These are phyloP conservation scores for Canavalia gladiata DNA, from an alignment of 306 rosid species.

Conservation along the genomic window DNA sequence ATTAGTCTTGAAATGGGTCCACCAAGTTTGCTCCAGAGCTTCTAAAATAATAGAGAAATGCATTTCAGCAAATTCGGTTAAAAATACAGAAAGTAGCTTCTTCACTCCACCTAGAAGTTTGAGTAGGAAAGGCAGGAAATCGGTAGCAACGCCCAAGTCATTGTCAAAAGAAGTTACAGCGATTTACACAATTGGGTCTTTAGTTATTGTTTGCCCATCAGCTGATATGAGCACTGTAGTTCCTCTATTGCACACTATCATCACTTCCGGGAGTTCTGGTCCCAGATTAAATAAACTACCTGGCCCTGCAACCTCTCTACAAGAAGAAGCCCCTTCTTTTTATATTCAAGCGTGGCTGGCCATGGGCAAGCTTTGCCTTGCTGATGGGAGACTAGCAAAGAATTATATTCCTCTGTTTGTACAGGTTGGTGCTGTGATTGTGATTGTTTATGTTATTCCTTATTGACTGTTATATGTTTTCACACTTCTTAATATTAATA, in stretches of 20 bases:
- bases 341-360: slow-evolving; percentile 90
- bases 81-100: slow-evolving; percentile 54
- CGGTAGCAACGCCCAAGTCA: slow-evolving; percentile 56
- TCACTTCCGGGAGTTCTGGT: slow-evolving; percentile 84
- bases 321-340: slow-evolving; percentile 74
- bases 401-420: slow-evolving; percentile 85
- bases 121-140: slow-evolving; percentile 63
- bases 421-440: slow-evolving; percentile 65
- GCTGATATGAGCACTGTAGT: slow-evolving; percentile 65
- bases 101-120: slow-evolving; percentile 75
- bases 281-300: slow-evolving; percentile 66
- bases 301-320: slow-evolving; percentile 60
- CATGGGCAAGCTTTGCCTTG: slow-evolving; percentile 96
- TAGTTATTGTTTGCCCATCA: slow-evolving; percentile 78
- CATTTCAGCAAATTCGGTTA: slow-evolving; percentile 58
- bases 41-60: slow-evolving; percentile 68
- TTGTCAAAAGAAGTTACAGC: slow-evolving; percentile 76
- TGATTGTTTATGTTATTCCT: slow-evolving; percentile 37
- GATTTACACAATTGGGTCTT: slow-evolving; percentile 82
- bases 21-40: slow-evolving; percentile 66
- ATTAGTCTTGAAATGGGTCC: slow-evolving; percentile 71
- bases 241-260: slow-evolving; percentile 75
- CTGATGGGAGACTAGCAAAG: slow-evolving; percentile 91
- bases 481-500: slow-evolving; percentile 21
- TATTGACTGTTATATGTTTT: slow-evolving; percentile 16